A percentile compares a stretch with the other conserved stretches of the same genome.
These are phyloP conservation scores for Mitragyna speciosa DNA, from an alignment of 257 asterid genomes.

Conservation along the genomic window DNA sequence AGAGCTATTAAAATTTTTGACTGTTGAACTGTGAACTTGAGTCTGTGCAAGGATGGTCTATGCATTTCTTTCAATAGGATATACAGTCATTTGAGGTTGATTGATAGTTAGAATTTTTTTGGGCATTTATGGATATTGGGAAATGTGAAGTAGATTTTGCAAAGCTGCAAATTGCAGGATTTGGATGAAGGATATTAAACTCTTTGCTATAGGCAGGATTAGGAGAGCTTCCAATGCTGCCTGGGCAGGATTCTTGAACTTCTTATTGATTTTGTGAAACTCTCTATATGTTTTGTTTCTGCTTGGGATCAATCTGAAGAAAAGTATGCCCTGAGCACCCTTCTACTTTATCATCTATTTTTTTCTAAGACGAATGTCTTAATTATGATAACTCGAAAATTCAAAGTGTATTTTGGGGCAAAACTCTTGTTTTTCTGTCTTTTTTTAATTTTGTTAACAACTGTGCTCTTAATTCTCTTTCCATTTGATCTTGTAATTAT, in stretches of 20 bases:
- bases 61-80: neutral
- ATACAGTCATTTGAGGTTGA: neutral
- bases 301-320: neutral
- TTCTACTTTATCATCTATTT: neutral
- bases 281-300: neutral
- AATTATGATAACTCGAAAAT: neutral
- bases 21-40: no score
- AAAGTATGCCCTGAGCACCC: neutral
- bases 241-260: neutral
- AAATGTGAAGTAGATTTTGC: neutral
- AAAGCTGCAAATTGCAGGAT: neutral
- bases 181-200: neutral
- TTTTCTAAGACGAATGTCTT: no score
- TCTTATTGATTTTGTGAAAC: neutral
- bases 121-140: neutral
- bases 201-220: neutral
- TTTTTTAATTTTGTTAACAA: neutral
- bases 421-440: neutral
- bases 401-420: no score
- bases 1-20: no score
- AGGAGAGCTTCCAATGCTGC: neutral
- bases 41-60: neutral
- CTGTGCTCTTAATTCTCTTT: neutral
- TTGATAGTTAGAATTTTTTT: neutral
- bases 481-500: neutral